These are phyloP conservation scores for Gracilaria vermiculophylla DNA, from an alignment of 23 red algal species.

Conservation along the genomic window DNA sequence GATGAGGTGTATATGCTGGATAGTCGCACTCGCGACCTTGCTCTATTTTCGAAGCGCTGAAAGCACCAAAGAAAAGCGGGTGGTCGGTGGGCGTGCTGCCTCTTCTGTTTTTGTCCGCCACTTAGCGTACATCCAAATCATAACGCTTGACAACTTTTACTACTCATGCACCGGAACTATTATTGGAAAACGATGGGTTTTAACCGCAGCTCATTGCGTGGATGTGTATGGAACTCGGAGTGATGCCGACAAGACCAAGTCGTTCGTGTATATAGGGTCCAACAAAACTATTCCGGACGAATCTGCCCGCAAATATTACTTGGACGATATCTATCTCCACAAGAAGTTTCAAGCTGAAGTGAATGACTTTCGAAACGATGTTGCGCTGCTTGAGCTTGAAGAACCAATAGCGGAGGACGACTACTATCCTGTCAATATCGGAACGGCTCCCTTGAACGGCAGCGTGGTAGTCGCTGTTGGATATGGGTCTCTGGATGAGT, in stretches of 20 bases:
- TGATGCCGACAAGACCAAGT: conserved; percentile 1
- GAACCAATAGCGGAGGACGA: background rate
- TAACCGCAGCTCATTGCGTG: conserved; percentile 31
- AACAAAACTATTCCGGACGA: background rate
- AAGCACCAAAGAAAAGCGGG: background rate
- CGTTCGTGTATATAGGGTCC: background rate
- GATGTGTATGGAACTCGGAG: background rate
- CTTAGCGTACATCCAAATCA: conserved; percentile 9
- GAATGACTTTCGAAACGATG: conserved; percentile 10
- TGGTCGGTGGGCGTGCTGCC: conserved; percentile 3
- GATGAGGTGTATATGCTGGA: background rate
- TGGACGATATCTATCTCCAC: background rate
- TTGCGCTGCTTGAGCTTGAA: conserved; percentile 10
- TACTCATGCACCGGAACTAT: conserved; percentile 22
- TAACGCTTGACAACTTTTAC: background rate
- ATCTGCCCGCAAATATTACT: conserved; percentile 7
- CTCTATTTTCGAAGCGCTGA: background rate
- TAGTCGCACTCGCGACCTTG: conserved; percentile 13
- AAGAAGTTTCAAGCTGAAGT: background rate
- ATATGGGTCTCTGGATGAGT: conserved; percentile 32
- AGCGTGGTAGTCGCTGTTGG: conserved; percentile 23
- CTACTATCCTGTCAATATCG: conserved; percentile 15
- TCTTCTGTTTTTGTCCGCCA: background rate
- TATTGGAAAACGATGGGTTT: background rate
- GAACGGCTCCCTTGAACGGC: background rate